Conservation (phyloP, 495 filamentous ascomycete species). For the Stereocaulon alpinum region DNA sequence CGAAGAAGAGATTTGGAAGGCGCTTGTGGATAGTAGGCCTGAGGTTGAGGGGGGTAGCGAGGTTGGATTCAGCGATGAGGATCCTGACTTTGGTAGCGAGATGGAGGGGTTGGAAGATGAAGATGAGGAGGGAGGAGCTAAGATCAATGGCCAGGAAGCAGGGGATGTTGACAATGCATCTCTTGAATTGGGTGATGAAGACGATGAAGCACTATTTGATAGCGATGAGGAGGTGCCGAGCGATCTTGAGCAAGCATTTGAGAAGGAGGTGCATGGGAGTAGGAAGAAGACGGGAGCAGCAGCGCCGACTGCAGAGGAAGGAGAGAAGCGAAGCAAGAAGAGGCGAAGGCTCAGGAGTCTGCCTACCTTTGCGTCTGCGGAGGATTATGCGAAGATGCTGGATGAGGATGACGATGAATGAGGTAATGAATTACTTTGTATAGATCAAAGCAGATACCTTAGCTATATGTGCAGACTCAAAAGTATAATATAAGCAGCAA, state of each 20-base stretch:
- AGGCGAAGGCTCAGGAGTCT: slow-evolving; percentile 76
- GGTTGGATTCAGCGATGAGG: slow-evolving; percentile 43
- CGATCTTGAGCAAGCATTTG: slow-evolving; percentile 38
- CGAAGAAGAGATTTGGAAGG: slow-evolving; percentile 85
- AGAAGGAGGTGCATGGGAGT: slow-evolving; percentile 23
- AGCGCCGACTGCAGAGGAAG: slow-evolving; percentile 16
- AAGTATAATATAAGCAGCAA: no score
- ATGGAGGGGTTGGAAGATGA: slow-evolving; percentile 44
- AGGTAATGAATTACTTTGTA: no score
- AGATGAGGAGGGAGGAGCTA: slow-evolving; percentile 35
- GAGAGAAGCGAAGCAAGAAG: slow-evolving; percentile 48
- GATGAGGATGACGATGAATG: slow-evolving; percentile 57
- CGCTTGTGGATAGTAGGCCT: slow-evolving; percentile 67
- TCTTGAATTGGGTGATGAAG: slow-evolving; percentile 36
- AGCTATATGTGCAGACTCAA: no score
- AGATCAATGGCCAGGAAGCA: slow-evolving; percentile 35
- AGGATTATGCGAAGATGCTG: slow-evolving; percentile 87
- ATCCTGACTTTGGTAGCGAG: slow-evolving; percentile 22
- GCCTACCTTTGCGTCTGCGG: slow-evolving; percentile 82
- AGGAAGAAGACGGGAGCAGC: slow-evolving; percentile 24
- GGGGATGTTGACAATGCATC: slow-evolving; percentile 32
- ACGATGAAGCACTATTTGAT: slow-evolving; percentile 42
- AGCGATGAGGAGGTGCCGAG: slow-evolving; percentile 47
- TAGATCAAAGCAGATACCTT: no score
- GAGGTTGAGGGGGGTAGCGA: slow-evolving; percentile 65